A percentile compares a stretch with the other conserved stretches of the same genome.
Evolutionary conservation across 208 protist genomes (phyloP).

Genomic region (Leishmania major): DNA sequence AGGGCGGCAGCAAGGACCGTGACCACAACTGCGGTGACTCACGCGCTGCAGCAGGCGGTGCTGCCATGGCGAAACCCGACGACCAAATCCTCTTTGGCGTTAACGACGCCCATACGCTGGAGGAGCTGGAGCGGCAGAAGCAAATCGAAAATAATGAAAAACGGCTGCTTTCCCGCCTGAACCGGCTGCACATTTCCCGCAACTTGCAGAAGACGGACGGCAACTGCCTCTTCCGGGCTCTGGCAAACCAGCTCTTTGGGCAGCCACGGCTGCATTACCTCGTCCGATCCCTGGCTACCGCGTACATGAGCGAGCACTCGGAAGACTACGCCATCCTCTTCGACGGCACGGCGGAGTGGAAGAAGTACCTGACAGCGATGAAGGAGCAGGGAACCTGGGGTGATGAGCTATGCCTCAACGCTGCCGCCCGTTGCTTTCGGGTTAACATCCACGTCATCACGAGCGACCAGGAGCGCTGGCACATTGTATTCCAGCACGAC

Average conservation of each 20-base stretch:
- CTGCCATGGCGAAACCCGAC: background rate
- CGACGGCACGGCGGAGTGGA: constrained; percentile 59
- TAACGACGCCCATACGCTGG: constrained; percentile 69
- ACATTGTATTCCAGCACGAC: constrained; percentile 81
- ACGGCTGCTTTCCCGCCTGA: constrained; percentile 52
- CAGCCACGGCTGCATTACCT: constrained; percentile 52
- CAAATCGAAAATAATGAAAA: constrained; percentile 53
- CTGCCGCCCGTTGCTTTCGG: constrained; percentile 79
- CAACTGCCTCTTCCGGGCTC: constrained; percentile 81
- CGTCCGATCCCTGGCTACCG: constrained; percentile 62
- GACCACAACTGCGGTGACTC: background rate
- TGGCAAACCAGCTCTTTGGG: constrained; percentile 82
- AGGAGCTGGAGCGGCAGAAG: constrained; percentile 56
- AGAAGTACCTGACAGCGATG: constrained; percentile 64
- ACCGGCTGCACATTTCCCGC: constrained; percentile 35
- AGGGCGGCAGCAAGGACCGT: constrained; percentile 1
- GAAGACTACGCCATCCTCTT: constrained; percentile 77
- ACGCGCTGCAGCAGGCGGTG: background rate
- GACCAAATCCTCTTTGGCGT: constrained; percentile 65
- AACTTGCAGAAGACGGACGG: constrained; percentile 70
- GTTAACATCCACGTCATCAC: constrained; percentile 90
- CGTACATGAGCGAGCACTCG: constrained; percentile 66
- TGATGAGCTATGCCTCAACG: constrained; percentile 87
- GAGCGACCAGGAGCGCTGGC: constrained; percentile 69
- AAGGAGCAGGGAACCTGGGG: constrained; percentile 67